Percentiles rank a stretch among this genome's conserved stretches.
Conservation (phyloP, 495 filamentous ascomycete species). For the Annulohypoxylon moriforme region DNA sequence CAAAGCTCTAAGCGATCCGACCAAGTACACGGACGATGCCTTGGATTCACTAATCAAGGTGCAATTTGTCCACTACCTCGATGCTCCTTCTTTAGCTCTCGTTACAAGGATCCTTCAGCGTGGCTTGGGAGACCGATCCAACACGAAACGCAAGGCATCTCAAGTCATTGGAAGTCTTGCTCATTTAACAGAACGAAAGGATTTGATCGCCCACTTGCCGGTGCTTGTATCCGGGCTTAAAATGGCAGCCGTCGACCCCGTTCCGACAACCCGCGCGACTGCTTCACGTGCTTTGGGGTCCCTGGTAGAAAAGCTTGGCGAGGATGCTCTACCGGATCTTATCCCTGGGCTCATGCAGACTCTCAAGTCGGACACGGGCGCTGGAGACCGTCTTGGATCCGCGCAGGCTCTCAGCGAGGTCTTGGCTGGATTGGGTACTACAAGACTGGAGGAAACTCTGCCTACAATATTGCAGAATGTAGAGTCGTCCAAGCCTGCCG, state of each 20-base stretch:
- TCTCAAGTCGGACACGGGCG: constrained; percentile 95
- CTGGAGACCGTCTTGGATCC: constrained; percentile 93
- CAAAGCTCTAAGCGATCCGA: constrained; percentile 96
- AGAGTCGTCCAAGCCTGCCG: constrained; percentile 85
- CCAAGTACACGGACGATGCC: constrained; percentile 96
- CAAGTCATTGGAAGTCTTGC: constrained; percentile 98
- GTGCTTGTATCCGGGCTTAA: constrained; percentile 92
- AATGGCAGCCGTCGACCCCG: constrained; percentile 89
- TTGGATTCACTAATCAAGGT: constrained; percentile 95
- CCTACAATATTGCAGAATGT: constrained; percentile 98
- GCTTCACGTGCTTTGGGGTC: constrained; percentile 96
- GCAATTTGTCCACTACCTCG: constrained; percentile 94
- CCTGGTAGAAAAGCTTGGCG: constrained; percentile 94
- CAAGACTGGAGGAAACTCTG: constrained; percentile 91
- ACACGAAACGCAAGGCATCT: constrained; percentile 92
- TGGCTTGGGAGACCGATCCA: constrained; percentile 87
- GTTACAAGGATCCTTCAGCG: constrained; percentile 96
- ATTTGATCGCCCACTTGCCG: constrained; percentile 89
- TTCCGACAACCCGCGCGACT: constrained; percentile 95
- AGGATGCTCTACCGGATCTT: constrained; percentile 95
- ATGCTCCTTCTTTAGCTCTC: constrained; percentile 92
- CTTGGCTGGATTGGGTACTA: constrained; percentile 91
- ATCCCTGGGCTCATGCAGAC: constrained; percentile 98
- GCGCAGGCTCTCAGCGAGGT: constrained; percentile 98
- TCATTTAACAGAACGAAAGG: constrained; percentile 95